These are phyloP conservation scores for Arthroderma sp. DNA, from an alignment of 2,329 filamentous ascomycete genomes.

Conservation along the genomic window DNA sequence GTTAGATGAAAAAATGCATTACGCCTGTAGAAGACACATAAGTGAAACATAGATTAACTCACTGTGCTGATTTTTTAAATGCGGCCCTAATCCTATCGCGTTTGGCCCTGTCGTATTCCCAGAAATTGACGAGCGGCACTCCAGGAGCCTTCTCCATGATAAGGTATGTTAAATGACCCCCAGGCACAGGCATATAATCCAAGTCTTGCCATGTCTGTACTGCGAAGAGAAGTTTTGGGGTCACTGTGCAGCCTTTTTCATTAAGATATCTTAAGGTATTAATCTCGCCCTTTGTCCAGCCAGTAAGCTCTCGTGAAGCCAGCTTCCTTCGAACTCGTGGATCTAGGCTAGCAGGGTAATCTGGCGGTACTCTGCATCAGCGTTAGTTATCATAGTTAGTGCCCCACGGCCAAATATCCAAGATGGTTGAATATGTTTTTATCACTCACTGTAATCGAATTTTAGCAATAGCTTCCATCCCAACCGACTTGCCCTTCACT, in stretches of 20 bases:
- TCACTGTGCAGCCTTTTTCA: not conserved
- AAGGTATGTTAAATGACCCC: slow-evolving; percentile 8
- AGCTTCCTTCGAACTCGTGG: not conserved
- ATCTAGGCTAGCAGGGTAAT: not conserved
- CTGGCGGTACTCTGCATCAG: not conserved
- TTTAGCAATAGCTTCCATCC: slow-evolving; percentile 9
- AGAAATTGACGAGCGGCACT: slow-evolving; percentile 5
- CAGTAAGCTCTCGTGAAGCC: not conserved
- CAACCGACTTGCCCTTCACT: not conserved
- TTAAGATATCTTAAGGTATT: not conserved
- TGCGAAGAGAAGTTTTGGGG: slow-evolving; percentile 4
- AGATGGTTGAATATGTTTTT: not conserved
- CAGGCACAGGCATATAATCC: slow-evolving; percentile 4
- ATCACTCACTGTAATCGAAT: slow-evolving; percentile 9
- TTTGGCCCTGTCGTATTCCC: slow-evolving; percentile 1
- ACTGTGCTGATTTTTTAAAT: not conserved
- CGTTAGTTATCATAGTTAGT: too few relatives aligned
- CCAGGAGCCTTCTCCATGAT: slow-evolving; percentile 12
- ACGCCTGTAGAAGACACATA: not conserved
- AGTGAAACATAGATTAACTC: not conserved
- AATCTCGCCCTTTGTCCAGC: not conserved
- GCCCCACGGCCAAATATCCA: not conserved
- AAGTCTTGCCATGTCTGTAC: not conserved
- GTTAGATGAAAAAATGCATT: not conserved
- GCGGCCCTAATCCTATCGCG: slow-evolving; percentile 9